These are phyloP conservation scores for Solanum virginianum DNA, from an alignment of 257 asterid genomes.

Conservation along the genomic window DNA sequence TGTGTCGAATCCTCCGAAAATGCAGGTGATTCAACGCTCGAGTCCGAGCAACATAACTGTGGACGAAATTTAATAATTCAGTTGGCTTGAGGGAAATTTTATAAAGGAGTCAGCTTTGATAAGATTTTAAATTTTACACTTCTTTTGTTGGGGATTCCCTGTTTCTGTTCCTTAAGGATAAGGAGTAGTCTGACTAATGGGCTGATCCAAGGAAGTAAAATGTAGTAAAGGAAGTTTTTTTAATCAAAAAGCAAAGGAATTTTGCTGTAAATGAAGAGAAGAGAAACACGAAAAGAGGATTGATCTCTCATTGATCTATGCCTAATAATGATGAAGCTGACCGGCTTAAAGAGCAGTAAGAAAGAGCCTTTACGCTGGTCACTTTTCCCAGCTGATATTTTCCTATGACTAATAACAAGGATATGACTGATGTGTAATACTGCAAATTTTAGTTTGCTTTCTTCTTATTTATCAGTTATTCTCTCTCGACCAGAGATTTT, in stretches of 20 bases:
- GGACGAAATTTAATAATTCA: neutral
- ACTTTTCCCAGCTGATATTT: neutral
- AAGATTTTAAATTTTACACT: neutral
- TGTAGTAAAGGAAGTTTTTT: neutral
- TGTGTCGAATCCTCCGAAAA: neutral
- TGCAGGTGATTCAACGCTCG: neutral
- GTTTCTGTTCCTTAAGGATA: neutral
- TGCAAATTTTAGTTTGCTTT: neutral
- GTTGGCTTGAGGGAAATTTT: neutral
- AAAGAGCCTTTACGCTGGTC: neutral
- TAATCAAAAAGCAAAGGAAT: neutral
- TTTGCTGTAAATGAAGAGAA: neutral
- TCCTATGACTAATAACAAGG: neutral
- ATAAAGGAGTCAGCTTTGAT: neutral
- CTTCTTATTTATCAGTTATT: neutral
- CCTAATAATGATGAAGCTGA: neutral
- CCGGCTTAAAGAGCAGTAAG: neutral
- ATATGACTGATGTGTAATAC: neutral
- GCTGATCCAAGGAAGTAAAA: neutral
- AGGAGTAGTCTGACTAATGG: neutral
- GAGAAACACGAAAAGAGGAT: neutral
- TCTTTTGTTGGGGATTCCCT: neutral
- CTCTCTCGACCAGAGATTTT: neutral
- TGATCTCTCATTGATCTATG: neutral
- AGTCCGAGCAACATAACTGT: neutral